Base-by-base conservation (phyloP, 805 yeast genomes). In the Candida oleophila region DNA sequence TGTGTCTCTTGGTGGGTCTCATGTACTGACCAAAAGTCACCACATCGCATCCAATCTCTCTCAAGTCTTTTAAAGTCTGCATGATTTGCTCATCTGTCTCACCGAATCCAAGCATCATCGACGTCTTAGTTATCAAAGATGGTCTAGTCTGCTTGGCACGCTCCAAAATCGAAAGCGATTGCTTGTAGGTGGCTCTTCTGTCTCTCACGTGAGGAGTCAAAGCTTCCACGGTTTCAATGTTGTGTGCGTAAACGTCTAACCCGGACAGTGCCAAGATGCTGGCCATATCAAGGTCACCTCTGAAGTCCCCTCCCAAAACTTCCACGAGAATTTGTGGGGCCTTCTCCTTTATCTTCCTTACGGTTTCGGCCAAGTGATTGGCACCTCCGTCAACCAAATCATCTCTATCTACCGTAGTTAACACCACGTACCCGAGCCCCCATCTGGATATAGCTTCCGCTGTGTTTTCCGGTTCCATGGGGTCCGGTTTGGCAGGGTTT, bases 1-100 rank as follows among this genome's bases (percentile, higher is more conserved):
- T 90, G 66, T 94, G 99, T 61, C 99, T 83, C 69, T 88, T 94
- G 1, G 99, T 94, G 39, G 99, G 99, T 64, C 99, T 80, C 97
- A 94, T 94, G 67, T 94, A 94, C 69, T 94, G 99, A 33, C 99
- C 99, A 68, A 94, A 94, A 0, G 99, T 94, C 15, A 94, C 97
- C 42, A 94, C 96, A 61, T 94, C 98, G 65, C 96, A 94, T 7
- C 77, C 71, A 38, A 85, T 78, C 16, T 70, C 81, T 52, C 98
- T 80, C 55, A 95, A 73, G 62, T 89, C 96, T 51, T 66, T 74
- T 58, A 94, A 64, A 0, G 97, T 84, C 53, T 81, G 83, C 61
- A 83, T 63, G 11, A 94, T 65, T 68, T 94, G 97, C 45, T 85
- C 96, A 60, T 94, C 98, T 1, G 91, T 82, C 66, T 94, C 99